phyloP scores from a whole-genome alignment of 331 rosid species.

The Rhamnella rubrinervis region DNA sequence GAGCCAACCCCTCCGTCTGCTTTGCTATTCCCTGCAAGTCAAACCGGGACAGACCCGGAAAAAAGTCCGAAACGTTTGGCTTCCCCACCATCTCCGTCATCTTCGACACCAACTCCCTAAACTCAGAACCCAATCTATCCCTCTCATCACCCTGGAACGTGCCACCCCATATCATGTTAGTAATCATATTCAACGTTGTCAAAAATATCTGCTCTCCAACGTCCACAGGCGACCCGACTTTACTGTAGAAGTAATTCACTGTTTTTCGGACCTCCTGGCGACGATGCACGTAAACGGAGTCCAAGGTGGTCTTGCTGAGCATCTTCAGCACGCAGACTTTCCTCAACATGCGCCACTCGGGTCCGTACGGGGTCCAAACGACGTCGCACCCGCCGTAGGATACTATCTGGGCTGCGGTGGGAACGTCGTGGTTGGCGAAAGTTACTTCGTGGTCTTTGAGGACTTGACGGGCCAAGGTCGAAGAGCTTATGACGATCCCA shows the following conservation, averaged over 20 bases:
- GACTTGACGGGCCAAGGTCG: conserved; percentile 50
- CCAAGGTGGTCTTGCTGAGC: conserved; percentile 60
- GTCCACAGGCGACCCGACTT: conserved; percentile 45
- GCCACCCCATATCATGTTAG: conserved; percentile 77
- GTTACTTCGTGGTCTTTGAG: conserved; percentile 64
- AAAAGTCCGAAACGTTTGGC: conserved; percentile 75
- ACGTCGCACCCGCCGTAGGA: conserved; percentile 54
- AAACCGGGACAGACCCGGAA: conserved; percentile 60
- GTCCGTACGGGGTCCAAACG: conserved; percentile 63
- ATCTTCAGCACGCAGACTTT: conserved; percentile 61
- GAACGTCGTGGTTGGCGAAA: conserved; percentile 76
- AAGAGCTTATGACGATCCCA: conserved; percentile 46
- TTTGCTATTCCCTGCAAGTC: conserved; percentile 66
- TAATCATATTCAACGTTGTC: conserved; percentile 55
- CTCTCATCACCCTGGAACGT: conserved; percentile 53
- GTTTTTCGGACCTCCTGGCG: conserved; percentile 43
- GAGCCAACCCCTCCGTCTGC: conserved; percentile 27
- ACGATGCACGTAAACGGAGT: conserved; percentile 55
- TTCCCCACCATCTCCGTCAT: conserved; percentile 41
- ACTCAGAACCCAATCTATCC: conserved; percentile 44
- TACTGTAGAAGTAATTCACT: conserved; percentile 26
- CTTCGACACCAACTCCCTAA: conserved; percentile 42
- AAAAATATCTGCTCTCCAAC: conserved; percentile 63
- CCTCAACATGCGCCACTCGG: conserved; percentile 76
- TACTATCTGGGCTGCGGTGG: conserved; percentile 27